Base-by-base conservation (phyloP, 2,329 filamentous ascomycete genomes). In the Colletotrichum sp. region DNA sequence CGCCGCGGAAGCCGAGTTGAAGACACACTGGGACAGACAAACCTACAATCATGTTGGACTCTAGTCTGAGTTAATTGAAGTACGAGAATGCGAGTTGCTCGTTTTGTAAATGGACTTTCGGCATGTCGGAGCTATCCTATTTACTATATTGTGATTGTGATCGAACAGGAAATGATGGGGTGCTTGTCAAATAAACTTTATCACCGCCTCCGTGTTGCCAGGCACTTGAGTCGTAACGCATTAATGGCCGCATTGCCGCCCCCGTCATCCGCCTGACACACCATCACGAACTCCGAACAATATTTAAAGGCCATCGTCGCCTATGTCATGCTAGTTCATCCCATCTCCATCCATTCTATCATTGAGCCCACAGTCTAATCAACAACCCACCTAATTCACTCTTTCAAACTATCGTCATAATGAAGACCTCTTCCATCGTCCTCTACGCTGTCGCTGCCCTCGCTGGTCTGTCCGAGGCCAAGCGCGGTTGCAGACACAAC, bases 391-490 rank as follows among this genome's bases (percentile, higher is more conserved):
- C 18, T 22, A 36, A 63, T 63, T 34, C 26, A 59, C 24, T 59
- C 55, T 26, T 30, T 34, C 30, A 16, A 62, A 63, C 30, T n/a
- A 32, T 4, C 30, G 28, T 30, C 59, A 63, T 63, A 32, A 63
- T 63, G 59, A 63, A 36, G 59, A 63, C 18, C n/a, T 63, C 18
- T 12, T 32, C 28, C 16, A 63, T 63, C 59, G 30, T 34, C 59
- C 55, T 59, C 55, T 34, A 24, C 30, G 62, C 62, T 5, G 32
- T 65, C 18, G 62, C 62, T 10, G 62, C 62, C 32, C 30, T 65
- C n/a, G 34, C 62, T 16, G 62, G 62, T n/a, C n/a, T 65, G 16
- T 24, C n/a, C n/a, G n/a, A 65, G 32, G 62, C 62, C 34, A 65
- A 26, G n/a, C 62, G 62, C 4, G 62, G 34, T 28, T 65, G 62